These are phyloP conservation scores for Termitomyces heimii DNA, from an alignment of 768 basidiomycete genomes.

Conservation along the genomic window DNA sequence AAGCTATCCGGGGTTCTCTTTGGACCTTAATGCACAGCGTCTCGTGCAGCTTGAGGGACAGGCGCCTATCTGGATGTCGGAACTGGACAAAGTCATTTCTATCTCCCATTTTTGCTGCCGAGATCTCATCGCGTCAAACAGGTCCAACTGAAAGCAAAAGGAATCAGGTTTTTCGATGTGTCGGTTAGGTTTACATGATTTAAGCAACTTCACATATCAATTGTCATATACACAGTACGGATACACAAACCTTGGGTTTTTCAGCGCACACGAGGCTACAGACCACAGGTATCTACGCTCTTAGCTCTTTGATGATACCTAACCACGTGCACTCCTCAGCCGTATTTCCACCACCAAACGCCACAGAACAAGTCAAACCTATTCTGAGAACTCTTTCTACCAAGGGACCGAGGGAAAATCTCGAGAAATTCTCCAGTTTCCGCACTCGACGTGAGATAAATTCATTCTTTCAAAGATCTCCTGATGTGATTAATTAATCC, in stretches of 20 bases:
- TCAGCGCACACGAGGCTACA: slow-evolving; percentile 29
- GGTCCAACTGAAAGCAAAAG: slow-evolving; percentile 75
- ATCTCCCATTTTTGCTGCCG: neutral
- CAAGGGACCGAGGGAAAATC: slow-evolving; percentile 56
- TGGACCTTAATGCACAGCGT: slow-evolving; percentile 67
- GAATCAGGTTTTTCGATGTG: slow-evolving; percentile 86
- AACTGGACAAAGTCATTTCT: slow-evolving; percentile 75
- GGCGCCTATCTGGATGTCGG: slow-evolving; percentile 75
- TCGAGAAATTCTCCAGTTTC: slow-evolving; percentile 66
- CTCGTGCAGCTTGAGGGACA: slow-evolving; percentile 72
- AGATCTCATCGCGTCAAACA: slow-evolving; percentile 22
- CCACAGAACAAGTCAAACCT: slow-evolving; percentile 47
- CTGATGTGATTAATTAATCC: slow-evolving; percentile 8
- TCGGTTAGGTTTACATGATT: slow-evolving; percentile 26
- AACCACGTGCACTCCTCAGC: slow-evolving; percentile 27
- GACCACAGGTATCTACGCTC: slow-evolving; percentile 30
- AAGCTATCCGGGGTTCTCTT: slow-evolving; percentile 52
- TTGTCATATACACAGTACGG: slow-evolving; percentile 47
- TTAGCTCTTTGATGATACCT: slow-evolving; percentile 13
- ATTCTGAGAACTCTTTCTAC: slow-evolving; percentile 66
- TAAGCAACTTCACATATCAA: slow-evolving; percentile 5
- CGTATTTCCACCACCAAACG: slow-evolving; percentile 53
- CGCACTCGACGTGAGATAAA: slow-evolving; percentile 59
- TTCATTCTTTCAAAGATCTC: slow-evolving; percentile 1
- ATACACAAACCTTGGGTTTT: slow-evolving; percentile 56